Evolutionary conservation across 164 flowering plant species (phyloP).

Genomic region (Protea cynaroides): DNA sequence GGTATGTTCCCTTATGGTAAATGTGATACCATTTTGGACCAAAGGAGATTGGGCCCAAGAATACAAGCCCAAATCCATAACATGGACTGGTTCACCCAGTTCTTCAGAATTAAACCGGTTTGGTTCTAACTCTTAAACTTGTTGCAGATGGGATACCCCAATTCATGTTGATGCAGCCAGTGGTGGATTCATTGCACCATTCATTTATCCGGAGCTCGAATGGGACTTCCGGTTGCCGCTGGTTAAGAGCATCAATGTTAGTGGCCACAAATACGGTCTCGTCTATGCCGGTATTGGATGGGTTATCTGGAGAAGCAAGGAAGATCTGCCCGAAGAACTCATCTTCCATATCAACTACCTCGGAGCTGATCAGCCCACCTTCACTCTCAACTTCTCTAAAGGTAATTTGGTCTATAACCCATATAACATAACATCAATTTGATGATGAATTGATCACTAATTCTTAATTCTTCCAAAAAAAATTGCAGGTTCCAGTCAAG

Average conservation of each 20-base stretch:
- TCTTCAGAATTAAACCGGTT: background rate
- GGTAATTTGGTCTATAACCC: constrained; percentile 8
- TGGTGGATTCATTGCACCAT: constrained; percentile 34
- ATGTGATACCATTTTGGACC: no score
- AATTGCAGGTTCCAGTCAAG: constrained; percentile 27
- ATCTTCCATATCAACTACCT: constrained; percentile 30
- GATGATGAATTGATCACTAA: background rate
- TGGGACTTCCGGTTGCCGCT: constrained; percentile 29
- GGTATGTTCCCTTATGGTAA: constrained; percentile 11
- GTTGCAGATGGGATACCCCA: constrained; percentile 31
- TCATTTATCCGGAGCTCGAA: constrained; percentile 26
- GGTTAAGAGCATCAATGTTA: constrained; percentile 29
- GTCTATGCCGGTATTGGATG: constrained; percentile 32
- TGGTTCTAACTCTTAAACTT: background rate
- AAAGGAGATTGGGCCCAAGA: no score
- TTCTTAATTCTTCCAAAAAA: background rate
- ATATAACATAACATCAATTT: no score
- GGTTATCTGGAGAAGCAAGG: constrained; percentile 30
- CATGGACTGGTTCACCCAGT: no score
- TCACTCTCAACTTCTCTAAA: constrained; percentile 35
- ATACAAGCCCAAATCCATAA: no score
- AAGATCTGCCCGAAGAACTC: constrained; percentile 28
- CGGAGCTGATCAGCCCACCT: constrained; percentile 32
- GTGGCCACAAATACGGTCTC: constrained; percentile 30
- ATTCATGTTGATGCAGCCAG: constrained; percentile 39